phyloP scores from a whole-genome alignment of 768 basidiomycete genomes.

The Lactifluus subvellereus region DNA sequence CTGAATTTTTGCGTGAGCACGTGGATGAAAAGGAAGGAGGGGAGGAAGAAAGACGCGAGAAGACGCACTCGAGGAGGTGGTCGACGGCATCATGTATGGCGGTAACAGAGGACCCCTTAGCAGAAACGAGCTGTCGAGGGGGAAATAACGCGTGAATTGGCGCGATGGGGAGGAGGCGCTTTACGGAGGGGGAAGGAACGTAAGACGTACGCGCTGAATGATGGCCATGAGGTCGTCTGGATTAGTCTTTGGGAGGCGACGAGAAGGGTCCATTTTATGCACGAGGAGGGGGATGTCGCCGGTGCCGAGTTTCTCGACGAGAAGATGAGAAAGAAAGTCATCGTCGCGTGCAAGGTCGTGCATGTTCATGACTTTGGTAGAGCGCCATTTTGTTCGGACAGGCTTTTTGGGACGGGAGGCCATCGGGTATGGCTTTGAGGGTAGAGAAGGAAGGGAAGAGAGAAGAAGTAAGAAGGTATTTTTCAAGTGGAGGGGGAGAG shows the following conservation, averaged over 20 bases:
- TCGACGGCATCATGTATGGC: constrained; percentile 70
- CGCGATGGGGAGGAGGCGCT: constrained; percentile 16
- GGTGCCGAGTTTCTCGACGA: constrained; percentile 85
- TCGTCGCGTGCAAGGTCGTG: constrained; percentile 86
- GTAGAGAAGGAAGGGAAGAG: constrained; percentile 8
- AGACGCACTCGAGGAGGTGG: constrained; percentile 65
- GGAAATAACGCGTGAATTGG: constrained; percentile 22
- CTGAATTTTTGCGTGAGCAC: constrained; percentile 35
- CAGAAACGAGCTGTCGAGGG: constrained; percentile 48
- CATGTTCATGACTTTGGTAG: constrained; percentile 88
- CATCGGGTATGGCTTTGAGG: constrained; percentile 5
- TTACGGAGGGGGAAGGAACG: constrained; percentile 16
- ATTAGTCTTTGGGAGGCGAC: constrained; percentile 71
- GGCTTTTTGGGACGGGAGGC: constrained; percentile 5
- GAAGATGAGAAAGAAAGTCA: constrained; percentile 83
- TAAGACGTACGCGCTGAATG: constrained; percentile 65
- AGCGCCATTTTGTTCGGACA: constrained; percentile 47
- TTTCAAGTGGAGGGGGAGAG: not conserved
- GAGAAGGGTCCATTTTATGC: constrained; percentile 82
- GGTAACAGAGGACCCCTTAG: constrained; percentile 49
- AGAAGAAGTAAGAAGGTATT: constrained; percentile 5
- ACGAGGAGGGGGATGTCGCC: constrained; percentile 74
- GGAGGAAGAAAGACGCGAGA: constrained; percentile 27
- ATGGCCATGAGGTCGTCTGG: constrained; percentile 60
- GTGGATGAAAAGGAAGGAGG: constrained; percentile 22